These are phyloP conservation scores for Yarrowia porcina DNA, from an alignment of 805 yeast genomes.

Conservation along the genomic window DNA sequence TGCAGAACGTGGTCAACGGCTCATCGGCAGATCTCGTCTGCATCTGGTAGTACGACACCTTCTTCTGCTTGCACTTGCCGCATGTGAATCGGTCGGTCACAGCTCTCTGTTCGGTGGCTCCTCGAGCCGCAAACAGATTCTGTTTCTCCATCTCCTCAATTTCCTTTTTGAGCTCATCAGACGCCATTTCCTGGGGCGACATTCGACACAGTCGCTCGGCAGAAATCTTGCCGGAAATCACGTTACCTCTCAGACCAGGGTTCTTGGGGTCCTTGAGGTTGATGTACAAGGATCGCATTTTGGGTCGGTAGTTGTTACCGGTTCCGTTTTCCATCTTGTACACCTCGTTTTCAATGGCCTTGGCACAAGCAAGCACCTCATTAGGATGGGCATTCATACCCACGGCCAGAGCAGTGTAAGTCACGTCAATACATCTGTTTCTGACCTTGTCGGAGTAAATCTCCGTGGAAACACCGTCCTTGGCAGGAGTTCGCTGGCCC, in stretches of 20 bases:
- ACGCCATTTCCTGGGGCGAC: conserved; percentile 95
- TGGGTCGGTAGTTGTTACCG: conserved; percentile 49
- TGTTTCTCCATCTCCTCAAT: conserved; percentile 80
- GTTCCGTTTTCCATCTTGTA: conserved; percentile 55
- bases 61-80: conserved; percentile 96
- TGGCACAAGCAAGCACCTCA: conserved; percentile 59
- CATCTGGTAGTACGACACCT: conserved; percentile 94
- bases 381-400: conserved; percentile 64
- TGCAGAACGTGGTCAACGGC: conserved; percentile 96
- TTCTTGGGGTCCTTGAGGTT: conserved; percentile 86
- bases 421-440: conserved; percentile 76
- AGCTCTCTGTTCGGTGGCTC: conserved; percentile 93
- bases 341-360: conserved; percentile 70
- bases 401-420: conserved; percentile 84
- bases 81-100: conserved; percentile 95
- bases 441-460: conserved; percentile 75
- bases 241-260: conserved; percentile 71
- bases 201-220: conserved; percentile 68
- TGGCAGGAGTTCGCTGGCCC: conserved; percentile 67
- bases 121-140: conserved; percentile 93
- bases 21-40: conserved; percentile 99
- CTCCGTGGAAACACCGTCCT: conserved; percentile 72
- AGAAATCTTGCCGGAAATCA: conserved; percentile 62
- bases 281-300: conserved; percentile 80
- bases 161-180: conserved; percentile 81